Percentiles rank a stretch among this genome's conserved stretches.
phyloP scores from a whole-genome alignment of 2,329 filamentous ascomycete species.

The Pseudocercospora musae region DNA sequence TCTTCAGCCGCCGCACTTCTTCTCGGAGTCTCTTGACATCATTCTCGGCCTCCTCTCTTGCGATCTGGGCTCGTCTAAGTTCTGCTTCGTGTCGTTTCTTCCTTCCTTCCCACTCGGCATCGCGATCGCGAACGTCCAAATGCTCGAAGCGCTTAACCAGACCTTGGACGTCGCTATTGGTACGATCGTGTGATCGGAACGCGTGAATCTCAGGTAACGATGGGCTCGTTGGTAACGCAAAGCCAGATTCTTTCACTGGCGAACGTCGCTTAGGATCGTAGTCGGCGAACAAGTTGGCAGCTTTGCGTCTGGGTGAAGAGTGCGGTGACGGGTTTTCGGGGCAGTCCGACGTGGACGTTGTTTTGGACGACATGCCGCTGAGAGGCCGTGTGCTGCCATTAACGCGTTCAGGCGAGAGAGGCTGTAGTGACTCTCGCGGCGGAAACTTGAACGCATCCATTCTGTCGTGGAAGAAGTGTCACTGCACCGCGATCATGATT shows the following conservation, averaged over 20 bases:
- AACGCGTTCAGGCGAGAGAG: constrained; percentile 62
- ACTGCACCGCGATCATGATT: background rate
- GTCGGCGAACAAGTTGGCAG: constrained; percentile 32
- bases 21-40: constrained; percentile 63
- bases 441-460: constrained; percentile 52
- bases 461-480: background rate
- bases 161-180: constrained; percentile 57
- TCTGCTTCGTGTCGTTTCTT: constrained; percentile 44
- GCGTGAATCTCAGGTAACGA: constrained; percentile 33
- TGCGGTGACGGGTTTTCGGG: constrained; percentile 25
- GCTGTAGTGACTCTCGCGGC: constrained; percentile 53
- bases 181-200: constrained; percentile 44
- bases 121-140: constrained; percentile 54
- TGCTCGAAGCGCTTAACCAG: constrained; percentile 70
- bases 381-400: constrained; percentile 46
- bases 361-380: constrained; percentile 31
- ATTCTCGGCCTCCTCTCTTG: constrained; percentile 64
- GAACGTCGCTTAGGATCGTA: constrained; percentile 25
- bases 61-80: constrained; percentile 44
- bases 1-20: constrained; percentile 55
- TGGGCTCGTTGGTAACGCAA: constrained; percentile 26
- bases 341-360: constrained; percentile 2
- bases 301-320: constrained; percentile 35
- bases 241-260: constrained; percentile 16
- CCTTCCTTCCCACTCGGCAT: constrained; percentile 40